Evolutionary conservation across 1,139 yeast species (phyloP).

Genomic region (Kurtzmaniella quercitrusa): DNA sequence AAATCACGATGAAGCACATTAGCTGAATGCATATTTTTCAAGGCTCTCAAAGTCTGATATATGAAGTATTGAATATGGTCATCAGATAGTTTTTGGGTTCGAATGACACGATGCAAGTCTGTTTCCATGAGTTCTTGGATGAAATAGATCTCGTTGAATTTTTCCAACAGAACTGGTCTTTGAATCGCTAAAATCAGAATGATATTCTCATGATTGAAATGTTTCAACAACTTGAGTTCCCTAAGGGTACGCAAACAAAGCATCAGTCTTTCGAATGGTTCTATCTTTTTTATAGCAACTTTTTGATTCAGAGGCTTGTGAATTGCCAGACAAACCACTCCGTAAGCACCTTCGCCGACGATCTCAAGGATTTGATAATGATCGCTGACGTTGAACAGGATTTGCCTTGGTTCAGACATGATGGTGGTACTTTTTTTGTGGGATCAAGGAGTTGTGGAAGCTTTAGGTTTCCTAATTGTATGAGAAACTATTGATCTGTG

Average conservation of each 20-base stretch:
- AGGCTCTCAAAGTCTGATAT: conserved; percentile 85
- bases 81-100: conserved; percentile 79
- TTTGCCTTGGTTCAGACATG: conserved; percentile 32
- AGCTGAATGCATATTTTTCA: conserved; percentile 87
- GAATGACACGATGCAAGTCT: conserved; percentile 85
- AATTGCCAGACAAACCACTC: conserved; percentile 88
- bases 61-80: conserved; percentile 93
- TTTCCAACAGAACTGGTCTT: conserved; percentile 71
- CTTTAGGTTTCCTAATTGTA: not conserved
- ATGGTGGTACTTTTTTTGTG: not conserved
- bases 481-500: not conserved
- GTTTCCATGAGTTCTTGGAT: conserved; percentile 97
- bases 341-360: conserved; percentile 98
- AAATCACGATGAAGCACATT: conserved; percentile 90
- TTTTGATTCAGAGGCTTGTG: conserved; percentile 85
- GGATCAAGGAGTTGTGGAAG: not conserved
- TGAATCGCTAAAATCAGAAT: conserved; percentile 88
- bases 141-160: conserved; percentile 81
- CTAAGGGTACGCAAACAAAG: conserved; percentile 87
- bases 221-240: conserved; percentile 82
- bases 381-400: conserved; percentile 82
- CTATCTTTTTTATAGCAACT: conserved; percentile 93
- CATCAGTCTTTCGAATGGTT: conserved; percentile 90
- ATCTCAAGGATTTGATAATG: conserved; percentile 82
- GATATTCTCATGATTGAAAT: conserved; percentile 89